Base-by-base conservation (phyloP, 352 stramenopile species). In the Phytophthora pinifolia region DNA sequence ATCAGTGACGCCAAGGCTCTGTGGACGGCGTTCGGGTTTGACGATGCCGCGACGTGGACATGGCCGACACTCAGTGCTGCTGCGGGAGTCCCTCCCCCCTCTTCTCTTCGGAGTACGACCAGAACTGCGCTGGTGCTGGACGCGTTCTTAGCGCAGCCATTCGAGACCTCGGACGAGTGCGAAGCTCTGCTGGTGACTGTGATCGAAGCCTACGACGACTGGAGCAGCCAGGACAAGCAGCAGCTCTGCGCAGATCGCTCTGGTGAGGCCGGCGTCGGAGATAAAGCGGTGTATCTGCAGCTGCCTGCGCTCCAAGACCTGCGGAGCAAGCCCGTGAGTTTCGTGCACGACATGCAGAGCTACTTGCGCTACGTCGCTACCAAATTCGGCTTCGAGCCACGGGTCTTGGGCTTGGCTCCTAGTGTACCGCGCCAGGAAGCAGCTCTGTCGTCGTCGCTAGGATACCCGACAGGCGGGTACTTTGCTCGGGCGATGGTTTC, bases 381-480 rank as follows among this genome's bases (percentile, higher is more conserved):
- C 5, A 83, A 81, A 46, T 85, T 83, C 20, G 60, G 62, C 1
- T 88, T 76, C 31, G 78, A 88, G 44, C 66, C 72, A 9, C 53
- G 17, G 1, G 47, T 85, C 1, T 37, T 88, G 0, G 50, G 58
- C 7, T 39, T 76, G 29, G 9, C 59, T 6, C 9, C 44, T 0
- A 36, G 10, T 25, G 57, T 48, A 6, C 37, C 53, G 8, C 39
- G 32, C 53, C 14, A 46, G 14, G 18, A 33, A 46, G 25, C 22
- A 5, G 25, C 35, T 22, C 9, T 35, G 22, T 20, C 53, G 30
- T 31, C 49, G 1, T 35, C 29, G 9, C n/a, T 38, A n/a, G 49
- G 9, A 13, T 68, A 71, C 29, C 64, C 54, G 29, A 54, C 44
- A 15, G 70, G 51, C 14, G 70, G 46, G 15, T 70, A 55, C 25